Base-by-base conservation (phyloP, 306 rosid genomes). In the Cicer arietinum region DNA sequence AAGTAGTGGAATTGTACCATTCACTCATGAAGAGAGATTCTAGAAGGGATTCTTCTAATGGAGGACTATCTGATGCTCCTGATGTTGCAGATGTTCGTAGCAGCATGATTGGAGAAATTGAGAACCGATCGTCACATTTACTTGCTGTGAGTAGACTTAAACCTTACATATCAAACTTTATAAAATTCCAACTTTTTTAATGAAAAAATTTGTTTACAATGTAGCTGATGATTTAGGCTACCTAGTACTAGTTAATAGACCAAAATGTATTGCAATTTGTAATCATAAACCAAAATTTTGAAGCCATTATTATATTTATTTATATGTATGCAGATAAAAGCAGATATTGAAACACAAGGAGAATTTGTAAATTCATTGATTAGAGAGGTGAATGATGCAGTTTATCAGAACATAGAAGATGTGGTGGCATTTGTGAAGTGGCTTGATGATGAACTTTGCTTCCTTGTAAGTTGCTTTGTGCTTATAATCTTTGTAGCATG, bases 11-110 rank as follows among this genome's bases (percentile, higher is more conserved):
- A 80, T 86, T 91, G 78, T 94, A 94, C 78, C 98, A 94, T 79
- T 91, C 98, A 40, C 93, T 94, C 6, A 94, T 94, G 98, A 94
- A 94, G 88, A 87, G 97, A 84, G 98, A 94, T 78, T 91, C 97
- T 7, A 88, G 93, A 80, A 94, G 86, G 84, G 98, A 94, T 18
- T 87, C 97, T 52, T 82, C 93, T 67, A 90, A 75, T 80, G 97
- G 95, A 63, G 90, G 88, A 74, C 72, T 83, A 8, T 74, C 90
- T 56, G 96, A 94, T 81, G 93, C 83, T 41, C 85, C 91, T 2
- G 94, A 90, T 86, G 96, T 94, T 66, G 89, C 96, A 37, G 89
- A 90, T 76, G 96, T 81, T 87, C 96, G 97, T 71, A 94, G 96
- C 77, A 94, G 89, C 87, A 94, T 94, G 98, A 94, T 94, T 64